Evolutionary conservation across 2,329 filamentous ascomycete species (phyloP).

Genomic region (Thelonectria rubi): DNA sequence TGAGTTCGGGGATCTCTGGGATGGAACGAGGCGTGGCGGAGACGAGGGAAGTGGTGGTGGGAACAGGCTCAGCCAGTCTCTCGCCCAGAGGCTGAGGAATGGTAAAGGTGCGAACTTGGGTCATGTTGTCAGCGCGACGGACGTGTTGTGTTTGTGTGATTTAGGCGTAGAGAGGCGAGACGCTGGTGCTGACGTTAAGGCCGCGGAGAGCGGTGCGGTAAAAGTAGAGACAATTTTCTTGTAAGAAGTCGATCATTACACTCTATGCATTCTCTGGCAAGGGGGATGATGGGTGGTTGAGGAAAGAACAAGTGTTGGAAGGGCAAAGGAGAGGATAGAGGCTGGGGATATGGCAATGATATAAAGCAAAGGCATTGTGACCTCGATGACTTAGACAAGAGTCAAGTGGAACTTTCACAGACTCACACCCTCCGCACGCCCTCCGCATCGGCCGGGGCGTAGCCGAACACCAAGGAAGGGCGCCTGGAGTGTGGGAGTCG

Average conservation of each 20-base stretch:
- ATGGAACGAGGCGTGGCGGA: constrained; percentile 53
- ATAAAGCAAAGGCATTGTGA: constrained; percentile 41
- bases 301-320: constrained; percentile 17
- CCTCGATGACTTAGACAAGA: constrained; percentile 43
- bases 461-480: constrained; percentile 31
- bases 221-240: constrained; percentile 94
- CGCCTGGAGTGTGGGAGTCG: constrained; percentile 25
- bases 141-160: constrained; percentile 18
- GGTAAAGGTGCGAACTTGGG: constrained; percentile 54
- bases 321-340: constrained; percentile 11
- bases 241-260: constrained; percentile 81
- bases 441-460: constrained; percentile 31
- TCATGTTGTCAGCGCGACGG: constrained; percentile 48
- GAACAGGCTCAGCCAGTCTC: constrained; percentile 62
- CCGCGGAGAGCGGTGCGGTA: constrained; percentile 89
- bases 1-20: constrained; percentile 46
- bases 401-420: constrained; percentile 40
- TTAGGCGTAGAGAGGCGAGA: constrained; percentile 79
- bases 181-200: constrained; percentile 80
- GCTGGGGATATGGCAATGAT: constrained; percentile 38
- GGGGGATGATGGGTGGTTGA: constrained; percentile 22
- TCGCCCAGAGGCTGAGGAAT: constrained; percentile 78
- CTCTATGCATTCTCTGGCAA: constrained; percentile 39
- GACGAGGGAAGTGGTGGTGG: constrained; percentile 37
- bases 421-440: constrained; percentile 37